A percentile compares a stretch with the other conserved stretches of the same genome.
Evolutionary conservation across 768 basidiomycete genomes (phyloP).

Genomic region (Psilocybe sp.): DNA sequence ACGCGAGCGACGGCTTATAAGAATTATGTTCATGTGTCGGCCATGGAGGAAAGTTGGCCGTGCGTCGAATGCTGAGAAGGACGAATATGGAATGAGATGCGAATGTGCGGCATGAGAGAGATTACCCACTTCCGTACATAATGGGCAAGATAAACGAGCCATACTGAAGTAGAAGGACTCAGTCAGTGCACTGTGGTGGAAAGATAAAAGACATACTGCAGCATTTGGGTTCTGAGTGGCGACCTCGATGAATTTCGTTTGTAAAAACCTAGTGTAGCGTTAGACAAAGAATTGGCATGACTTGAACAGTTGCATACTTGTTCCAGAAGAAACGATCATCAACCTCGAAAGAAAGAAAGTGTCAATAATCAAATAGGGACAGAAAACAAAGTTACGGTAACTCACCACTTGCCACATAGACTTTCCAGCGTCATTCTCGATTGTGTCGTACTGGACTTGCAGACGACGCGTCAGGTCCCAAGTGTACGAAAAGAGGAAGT

Average conservation of each 20-base stretch:
- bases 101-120: background rate
- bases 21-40: slow-evolving; percentile 74
- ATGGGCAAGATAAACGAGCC: slow-evolving; percentile 88
- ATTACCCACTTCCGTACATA: slow-evolving; percentile 86
- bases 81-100: background rate
- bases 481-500: slow-evolving; percentile 86
- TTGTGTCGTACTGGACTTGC: slow-evolving; percentile 73
- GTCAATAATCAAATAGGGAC: background rate
- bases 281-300: background rate
- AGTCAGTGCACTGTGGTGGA: background rate
- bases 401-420: slow-evolving; percentile 78
- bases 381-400: slow-evolving; percentile 11
- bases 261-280: slow-evolving; percentile 40
- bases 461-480: slow-evolving; percentile 88
- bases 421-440: slow-evolving; percentile 47
- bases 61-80: slow-evolving; percentile 74
- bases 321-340: slow-evolving; percentile 99
- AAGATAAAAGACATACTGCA: slow-evolving; percentile 42
- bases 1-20: slow-evolving; percentile 92
- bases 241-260: slow-evolving; percentile 55
- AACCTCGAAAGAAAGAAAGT: slow-evolving; percentile 46
- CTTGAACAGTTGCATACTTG: slow-evolving; percentile 42
- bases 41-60: slow-evolving; percentile 74
- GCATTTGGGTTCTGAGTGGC: slow-evolving; percentile 41
- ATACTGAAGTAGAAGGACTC: slow-evolving; percentile 46